A percentile compares a stretch with the other conserved stretches of the same genome.
phyloP scores from a whole-genome alignment of 352 stramenopile genomes.

The Ophiocytium majus region DNA sequence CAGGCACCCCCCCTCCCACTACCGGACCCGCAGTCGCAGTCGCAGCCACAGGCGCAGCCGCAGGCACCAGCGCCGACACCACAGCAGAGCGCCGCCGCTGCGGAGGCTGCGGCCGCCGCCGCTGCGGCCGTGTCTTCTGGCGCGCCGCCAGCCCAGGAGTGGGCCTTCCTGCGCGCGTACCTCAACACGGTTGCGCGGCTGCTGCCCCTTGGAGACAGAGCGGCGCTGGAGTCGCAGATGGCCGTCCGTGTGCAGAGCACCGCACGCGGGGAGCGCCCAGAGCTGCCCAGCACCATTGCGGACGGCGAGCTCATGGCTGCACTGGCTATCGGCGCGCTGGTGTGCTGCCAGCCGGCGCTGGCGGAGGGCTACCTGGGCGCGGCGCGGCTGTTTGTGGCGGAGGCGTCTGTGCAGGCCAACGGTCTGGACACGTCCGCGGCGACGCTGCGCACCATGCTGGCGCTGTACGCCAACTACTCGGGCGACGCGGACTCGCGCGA shows the following conservation, averaged over 20 bases:
- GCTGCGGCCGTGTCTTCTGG: background rate
- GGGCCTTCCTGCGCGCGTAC: slow-evolving; percentile 35
- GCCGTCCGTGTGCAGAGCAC: too few relatives aligned
- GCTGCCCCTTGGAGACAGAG: slow-evolving; percentile 21
- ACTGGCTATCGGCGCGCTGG: slow-evolving; percentile 41
- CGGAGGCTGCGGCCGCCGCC: too few relatives aligned
- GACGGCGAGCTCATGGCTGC: slow-evolving; percentile 33
- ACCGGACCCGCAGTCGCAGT: too few relatives aligned
- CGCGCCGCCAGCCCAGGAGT: slow-evolving; percentile 12
- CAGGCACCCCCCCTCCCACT: too few relatives aligned
- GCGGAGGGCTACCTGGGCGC: slow-evolving; percentile 30
- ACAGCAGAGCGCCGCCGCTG: too few relatives aligned
- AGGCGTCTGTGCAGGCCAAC: background rate
- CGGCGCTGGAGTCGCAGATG: background rate
- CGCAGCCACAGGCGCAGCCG: too few relatives aligned
- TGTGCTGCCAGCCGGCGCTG: slow-evolving; percentile 22
- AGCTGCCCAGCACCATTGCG: background rate
- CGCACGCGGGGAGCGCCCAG: too few relatives aligned
- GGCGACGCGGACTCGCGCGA: slow-evolving; percentile 29
- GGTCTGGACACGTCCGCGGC: background rate
- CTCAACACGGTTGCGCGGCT: slow-evolving; percentile 27
- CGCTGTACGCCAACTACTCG: slow-evolving; percentile 36
- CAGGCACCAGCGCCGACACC: too few relatives aligned
- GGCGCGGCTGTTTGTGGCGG: slow-evolving; percentile 20
- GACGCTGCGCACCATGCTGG: slow-evolving; percentile 21